These are phyloP conservation scores for Penicillium atrosanguineum DNA, from an alignment of 495 filamentous ascomycete genomes.

Conservation along the genomic window DNA sequence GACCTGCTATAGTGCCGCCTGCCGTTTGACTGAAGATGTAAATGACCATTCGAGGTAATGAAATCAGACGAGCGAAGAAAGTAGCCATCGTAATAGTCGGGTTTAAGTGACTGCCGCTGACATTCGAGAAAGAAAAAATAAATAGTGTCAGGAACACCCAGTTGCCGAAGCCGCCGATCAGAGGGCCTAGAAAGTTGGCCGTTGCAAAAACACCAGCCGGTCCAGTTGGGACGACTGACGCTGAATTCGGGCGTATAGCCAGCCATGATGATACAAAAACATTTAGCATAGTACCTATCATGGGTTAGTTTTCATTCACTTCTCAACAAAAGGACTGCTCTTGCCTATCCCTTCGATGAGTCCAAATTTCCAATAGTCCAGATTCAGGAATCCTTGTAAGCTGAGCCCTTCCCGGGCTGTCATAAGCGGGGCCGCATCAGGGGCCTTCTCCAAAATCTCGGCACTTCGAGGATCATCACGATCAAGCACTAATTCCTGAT, in stretches of 20 bases:
- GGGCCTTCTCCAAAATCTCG: slow-evolving; percentile 21
- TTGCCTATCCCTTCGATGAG: slow-evolving; percentile 24
- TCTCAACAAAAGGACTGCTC: too few relatives aligned
- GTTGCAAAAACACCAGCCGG: too few relatives aligned
- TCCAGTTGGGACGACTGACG: too few relatives aligned
- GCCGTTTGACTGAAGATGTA: slow-evolving; percentile 36
- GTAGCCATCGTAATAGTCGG: slow-evolving; percentile 45
- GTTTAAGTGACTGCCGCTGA: slow-evolving; percentile 46
- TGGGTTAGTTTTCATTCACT: too few relatives aligned
- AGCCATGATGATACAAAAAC: too few relatives aligned
- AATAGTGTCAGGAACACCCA: slow-evolving; percentile 38
- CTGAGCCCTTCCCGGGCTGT: slow-evolving; percentile 22
- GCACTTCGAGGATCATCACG: slow-evolving; percentile 23
- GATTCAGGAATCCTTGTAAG: slow-evolving; percentile 22
- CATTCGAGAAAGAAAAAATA: slow-evolving; percentile 39
- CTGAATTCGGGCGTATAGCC: too few relatives aligned
- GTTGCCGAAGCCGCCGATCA: slow-evolving; percentile 32
- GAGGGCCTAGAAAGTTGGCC: slow-evolving; percentile 4
- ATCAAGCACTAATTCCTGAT: slow-evolving; percentile 32
- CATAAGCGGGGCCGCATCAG: slow-evolving; percentile 35
- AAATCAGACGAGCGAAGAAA: slow-evolving; percentile 38
- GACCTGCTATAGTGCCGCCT: slow-evolving; percentile 36
- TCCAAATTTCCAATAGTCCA: slow-evolving; percentile 35
- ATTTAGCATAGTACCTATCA: too few relatives aligned
- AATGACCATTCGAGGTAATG: slow-evolving; percentile 32